These are phyloP conservation scores for Alloteropsis semialata DNA, from an alignment of 176 grass and related monocot genomes.

Conservation along the genomic window DNA sequence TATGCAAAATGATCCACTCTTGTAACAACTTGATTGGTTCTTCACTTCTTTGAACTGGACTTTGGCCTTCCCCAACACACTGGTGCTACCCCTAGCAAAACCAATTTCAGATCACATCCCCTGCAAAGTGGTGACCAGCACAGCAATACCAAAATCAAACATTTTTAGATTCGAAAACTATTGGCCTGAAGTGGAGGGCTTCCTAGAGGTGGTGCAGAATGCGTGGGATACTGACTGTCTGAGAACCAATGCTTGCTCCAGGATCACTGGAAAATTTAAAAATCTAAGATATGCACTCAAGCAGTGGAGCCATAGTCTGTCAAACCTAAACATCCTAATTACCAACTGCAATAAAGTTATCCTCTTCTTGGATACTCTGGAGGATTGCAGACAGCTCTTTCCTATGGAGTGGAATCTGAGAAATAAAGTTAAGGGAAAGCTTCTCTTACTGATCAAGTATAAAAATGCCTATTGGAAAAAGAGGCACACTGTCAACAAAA, in stretches of 20 bases:
- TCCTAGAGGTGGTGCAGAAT: not conserved
- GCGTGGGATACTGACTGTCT: not conserved
- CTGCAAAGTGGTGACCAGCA: not conserved
- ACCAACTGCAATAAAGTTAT: not conserved
- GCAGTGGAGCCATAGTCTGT: not conserved
- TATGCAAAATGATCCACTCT: not conserved
- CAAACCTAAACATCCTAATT: not conserved
- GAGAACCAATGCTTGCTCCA: not conserved
- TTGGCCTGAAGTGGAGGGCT: not conserved
- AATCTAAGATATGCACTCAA: not conserved
- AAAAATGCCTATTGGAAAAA: not conserved
- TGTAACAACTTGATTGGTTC: not conserved
- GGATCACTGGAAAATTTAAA: not conserved
- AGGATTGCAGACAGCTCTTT: not conserved
- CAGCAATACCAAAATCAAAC: not conserved
- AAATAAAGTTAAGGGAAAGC: not conserved
- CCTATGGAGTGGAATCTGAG: not conserved
- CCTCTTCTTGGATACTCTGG: not conserved
- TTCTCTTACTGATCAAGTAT: not conserved
- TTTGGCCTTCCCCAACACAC: not conserved
- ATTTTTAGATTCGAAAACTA: not conserved
- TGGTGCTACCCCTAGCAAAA: not conserved
- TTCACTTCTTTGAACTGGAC: not conserved
- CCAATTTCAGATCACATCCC: not conserved
- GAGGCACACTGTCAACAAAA: not conserved